These are phyloP conservation scores for Galerina sulciceps DNA, from an alignment of 768 basidiomycete genomes.

Conservation along the genomic window DNA sequence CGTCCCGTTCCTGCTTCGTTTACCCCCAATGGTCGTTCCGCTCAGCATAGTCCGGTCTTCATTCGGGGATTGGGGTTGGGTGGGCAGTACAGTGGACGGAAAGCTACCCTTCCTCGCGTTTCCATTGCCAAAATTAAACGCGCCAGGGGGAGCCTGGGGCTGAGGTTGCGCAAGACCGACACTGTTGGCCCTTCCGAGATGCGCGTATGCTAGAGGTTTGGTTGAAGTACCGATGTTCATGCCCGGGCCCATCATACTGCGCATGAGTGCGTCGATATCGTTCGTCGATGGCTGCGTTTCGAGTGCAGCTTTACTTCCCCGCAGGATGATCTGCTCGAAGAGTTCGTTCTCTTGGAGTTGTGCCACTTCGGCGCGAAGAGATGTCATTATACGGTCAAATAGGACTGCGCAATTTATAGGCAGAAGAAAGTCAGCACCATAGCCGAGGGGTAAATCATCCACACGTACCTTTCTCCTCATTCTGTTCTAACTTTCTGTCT, in stretches of 20 bases:
- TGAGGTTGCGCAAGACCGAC: too few species aligned
- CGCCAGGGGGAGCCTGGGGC: too few species aligned
- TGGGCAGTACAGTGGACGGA: too few species aligned
- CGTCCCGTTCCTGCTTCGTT: too few species aligned
- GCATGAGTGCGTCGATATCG: slow-evolving; percentile 55
- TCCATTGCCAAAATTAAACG: too few species aligned
- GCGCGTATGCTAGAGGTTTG: too few species aligned
- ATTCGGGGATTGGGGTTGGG: too few species aligned
- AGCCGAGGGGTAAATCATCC: neutral
- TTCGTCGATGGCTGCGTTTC: slow-evolving; percentile 46
- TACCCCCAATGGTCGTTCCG: too few species aligned
- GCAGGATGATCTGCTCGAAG: slow-evolving; percentile 50
- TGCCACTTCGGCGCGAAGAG: slow-evolving; percentile 40
- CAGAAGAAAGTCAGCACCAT: neutral
- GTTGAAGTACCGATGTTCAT: slow-evolving; percentile 14
- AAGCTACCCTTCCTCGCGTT: too few species aligned
- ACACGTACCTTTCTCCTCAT: slow-evolving; percentile 40
- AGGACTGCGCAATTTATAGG: slow-evolving; percentile 14
- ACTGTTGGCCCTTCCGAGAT: too few species aligned
- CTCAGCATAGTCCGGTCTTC: too few species aligned
- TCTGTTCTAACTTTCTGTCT: slow-evolving; percentile 23
- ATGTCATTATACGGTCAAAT: slow-evolving; percentile 37
- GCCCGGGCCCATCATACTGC: slow-evolving; percentile 51
- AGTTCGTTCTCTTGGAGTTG: slow-evolving; percentile 52
- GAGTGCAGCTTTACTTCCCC: slow-evolving; percentile 47